Percentiles rank a stretch among this genome's conserved stretches.
phyloP scores from a whole-genome alignment of 2,329 filamentous ascomycete genomes.

The Aspergillus ibericus region DNA sequence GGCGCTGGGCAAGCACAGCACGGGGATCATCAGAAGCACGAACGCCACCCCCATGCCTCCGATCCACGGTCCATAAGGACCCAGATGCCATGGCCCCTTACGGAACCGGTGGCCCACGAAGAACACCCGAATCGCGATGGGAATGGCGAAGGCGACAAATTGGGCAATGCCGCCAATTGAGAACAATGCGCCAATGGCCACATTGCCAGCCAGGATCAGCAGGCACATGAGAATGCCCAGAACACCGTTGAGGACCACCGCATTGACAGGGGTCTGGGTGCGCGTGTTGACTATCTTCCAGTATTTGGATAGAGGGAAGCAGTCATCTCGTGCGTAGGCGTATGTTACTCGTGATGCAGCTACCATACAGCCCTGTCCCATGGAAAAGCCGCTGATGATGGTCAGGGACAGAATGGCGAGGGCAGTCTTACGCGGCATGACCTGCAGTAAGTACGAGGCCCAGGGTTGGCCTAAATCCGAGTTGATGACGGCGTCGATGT shows the following conservation, averaged over 20 bases:
- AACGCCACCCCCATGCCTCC: constrained; percentile 60
- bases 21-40: constrained; percentile 66
- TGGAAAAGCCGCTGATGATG: constrained; percentile 68
- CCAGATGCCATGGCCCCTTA: constrained; percentile 68
- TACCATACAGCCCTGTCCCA: constrained; percentile 74
- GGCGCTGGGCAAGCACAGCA: constrained; percentile 63
- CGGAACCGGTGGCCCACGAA: constrained; percentile 63
- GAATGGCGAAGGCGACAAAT: constrained; percentile 55
- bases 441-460: constrained; percentile 67
- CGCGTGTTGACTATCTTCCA: constrained; percentile 61
- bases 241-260: constrained; percentile 65
- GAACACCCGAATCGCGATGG: constrained; percentile 46
- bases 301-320: constrained; percentile 61
- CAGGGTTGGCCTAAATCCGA: constrained; percentile 69
- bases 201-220: constrained; percentile 63
- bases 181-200: constrained; percentile 68
- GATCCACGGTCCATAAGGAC: constrained; percentile 57
- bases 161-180: constrained; percentile 68
- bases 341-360: constrained; percentile 67
- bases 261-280: constrained; percentile 68
- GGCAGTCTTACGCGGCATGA: constrained; percentile 60
- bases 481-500: constrained; percentile 59
- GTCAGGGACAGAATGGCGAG: constrained; percentile 65
- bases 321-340: constrained; percentile 71
- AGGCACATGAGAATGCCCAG: constrained; percentile 62